These are phyloP conservation scores for Vachellia pachyceras DNA, from an alignment of 306 rosid species.

Conservation along the genomic window DNA sequence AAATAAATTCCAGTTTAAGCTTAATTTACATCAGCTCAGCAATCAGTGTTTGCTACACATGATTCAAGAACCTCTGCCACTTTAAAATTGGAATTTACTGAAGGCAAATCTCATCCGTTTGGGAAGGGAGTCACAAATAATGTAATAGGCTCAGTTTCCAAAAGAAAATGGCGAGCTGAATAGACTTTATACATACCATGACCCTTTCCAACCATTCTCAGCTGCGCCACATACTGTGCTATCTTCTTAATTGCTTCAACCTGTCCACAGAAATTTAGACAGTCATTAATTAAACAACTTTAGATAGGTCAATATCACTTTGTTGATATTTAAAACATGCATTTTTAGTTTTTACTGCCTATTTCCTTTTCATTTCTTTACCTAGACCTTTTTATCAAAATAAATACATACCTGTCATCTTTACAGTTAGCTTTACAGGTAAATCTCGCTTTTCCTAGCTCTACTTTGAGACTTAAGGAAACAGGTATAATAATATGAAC, in stretches of 20 bases:
- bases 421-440: no score
- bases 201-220: constrained; percentile 66
- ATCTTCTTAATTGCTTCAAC: constrained; percentile 62
- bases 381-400: neutral
- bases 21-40: neutral
- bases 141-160: neutral
- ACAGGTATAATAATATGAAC: neutral
- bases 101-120: neutral
- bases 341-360: neutral
- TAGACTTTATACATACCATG: constrained; percentile 48
- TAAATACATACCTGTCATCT: neutral
- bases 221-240: constrained; percentile 58
- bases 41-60: neutral
- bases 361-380: neutral
- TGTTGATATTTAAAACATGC: neutral
- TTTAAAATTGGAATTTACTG: neutral
- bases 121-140: neutral
- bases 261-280: constrained; percentile 31
- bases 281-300: neutral
- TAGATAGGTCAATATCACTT: neutral
- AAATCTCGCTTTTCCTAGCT: neutral
- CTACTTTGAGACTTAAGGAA: neutral
- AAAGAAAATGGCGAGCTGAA: neutral
- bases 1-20: neutral
- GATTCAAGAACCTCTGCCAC: neutral